Conservation (phyloP, 169 alveolate species). For the Plasmodium berghei region DNA sequence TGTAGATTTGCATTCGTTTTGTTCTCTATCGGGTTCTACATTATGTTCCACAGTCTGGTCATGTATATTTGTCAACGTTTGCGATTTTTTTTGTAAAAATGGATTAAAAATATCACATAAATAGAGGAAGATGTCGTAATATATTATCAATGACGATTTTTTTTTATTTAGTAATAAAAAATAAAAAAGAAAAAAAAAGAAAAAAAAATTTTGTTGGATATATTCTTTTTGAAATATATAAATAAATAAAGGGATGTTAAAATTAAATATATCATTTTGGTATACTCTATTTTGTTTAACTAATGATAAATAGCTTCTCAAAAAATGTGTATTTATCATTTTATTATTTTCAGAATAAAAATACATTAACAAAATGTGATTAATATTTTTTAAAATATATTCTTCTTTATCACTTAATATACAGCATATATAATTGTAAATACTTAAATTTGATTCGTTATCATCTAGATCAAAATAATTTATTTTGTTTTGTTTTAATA, state of each 20-base stretch:
- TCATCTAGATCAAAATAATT: constrained; percentile 29
- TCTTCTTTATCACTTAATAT: constrained; percentile 46
- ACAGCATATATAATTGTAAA: constrained; percentile 38
- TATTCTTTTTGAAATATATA: constrained; percentile 45
- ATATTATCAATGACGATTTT: constrained; percentile 19
- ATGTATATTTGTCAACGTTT: too few species aligned
- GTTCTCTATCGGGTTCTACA: not conserved
- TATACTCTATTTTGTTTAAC: constrained; percentile 47
- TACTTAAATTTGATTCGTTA: constrained; percentile 4
- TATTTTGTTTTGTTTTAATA: constrained; percentile 33
- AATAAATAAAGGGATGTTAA: constrained; percentile 38
- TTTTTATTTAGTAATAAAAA: constrained; percentile 25
- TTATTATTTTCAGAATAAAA: constrained; percentile 42
- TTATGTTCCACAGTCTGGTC: not conserved
- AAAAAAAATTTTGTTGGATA: constrained; percentile 36
- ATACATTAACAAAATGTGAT: constrained; percentile 33
- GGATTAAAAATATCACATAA: constrained; percentile 6
- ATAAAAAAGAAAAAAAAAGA: constrained; percentile 30
- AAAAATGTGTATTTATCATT: constrained; percentile 34
- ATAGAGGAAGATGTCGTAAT: constrained; percentile 34
- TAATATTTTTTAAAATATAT: constrained; percentile 45
- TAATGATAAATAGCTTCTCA: constrained; percentile 51
- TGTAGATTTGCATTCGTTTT: too few species aligned
- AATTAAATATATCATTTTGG: constrained; percentile 36
- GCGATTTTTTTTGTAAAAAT: too few species aligned